Conservation (phyloP, 495 filamentous ascomycete species). For the Lepidopterella palustris region DNA sequence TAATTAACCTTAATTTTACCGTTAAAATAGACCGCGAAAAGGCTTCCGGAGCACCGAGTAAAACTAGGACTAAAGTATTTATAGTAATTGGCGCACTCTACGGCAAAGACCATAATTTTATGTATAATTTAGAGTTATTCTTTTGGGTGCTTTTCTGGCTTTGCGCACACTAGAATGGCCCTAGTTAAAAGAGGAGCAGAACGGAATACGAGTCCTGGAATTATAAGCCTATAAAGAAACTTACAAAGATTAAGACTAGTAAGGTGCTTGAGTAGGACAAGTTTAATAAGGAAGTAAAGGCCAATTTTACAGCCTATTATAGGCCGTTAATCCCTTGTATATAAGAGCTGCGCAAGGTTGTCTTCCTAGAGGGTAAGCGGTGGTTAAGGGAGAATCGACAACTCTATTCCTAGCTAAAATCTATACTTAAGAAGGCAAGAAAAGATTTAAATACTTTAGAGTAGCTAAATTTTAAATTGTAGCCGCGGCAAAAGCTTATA, state of each 20-base stretch:
- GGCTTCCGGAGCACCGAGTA: background rate
- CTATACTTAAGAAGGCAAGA: constrained; percentile 19
- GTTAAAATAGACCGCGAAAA: constrained; percentile 1
- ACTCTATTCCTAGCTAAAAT: constrained; percentile 28
- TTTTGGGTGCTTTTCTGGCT: constrained; percentile 7
- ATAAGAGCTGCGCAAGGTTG: constrained; percentile 29
- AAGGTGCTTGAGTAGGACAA: constrained; percentile 29
- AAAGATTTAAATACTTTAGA: constrained; percentile 2
- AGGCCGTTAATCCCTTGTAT: constrained; percentile 30
- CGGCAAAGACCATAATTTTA: too few species aligned
- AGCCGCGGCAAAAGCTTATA: too few species aligned
- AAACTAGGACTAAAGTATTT: background rate
- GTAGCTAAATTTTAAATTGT: background rate
- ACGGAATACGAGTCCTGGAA: constrained; percentile 8
- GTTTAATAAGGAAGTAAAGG: constrained; percentile 27
- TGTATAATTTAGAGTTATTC: constrained; percentile 6
- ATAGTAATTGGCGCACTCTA: too few species aligned
- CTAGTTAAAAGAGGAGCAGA: background rate
- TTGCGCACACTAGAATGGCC: constrained; percentile 1
- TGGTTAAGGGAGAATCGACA: constrained; percentile 22
- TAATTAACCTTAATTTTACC: constrained; percentile 2
- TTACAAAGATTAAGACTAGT: constrained; percentile 26
- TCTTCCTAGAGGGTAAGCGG: constrained; percentile 34
- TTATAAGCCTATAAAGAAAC: constrained; percentile 2
- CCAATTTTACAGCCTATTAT: constrained; percentile 31